Evolutionary conservation across 169 alveolate genomes (phyloP).

Genomic region (Babesia divergens): DNA sequence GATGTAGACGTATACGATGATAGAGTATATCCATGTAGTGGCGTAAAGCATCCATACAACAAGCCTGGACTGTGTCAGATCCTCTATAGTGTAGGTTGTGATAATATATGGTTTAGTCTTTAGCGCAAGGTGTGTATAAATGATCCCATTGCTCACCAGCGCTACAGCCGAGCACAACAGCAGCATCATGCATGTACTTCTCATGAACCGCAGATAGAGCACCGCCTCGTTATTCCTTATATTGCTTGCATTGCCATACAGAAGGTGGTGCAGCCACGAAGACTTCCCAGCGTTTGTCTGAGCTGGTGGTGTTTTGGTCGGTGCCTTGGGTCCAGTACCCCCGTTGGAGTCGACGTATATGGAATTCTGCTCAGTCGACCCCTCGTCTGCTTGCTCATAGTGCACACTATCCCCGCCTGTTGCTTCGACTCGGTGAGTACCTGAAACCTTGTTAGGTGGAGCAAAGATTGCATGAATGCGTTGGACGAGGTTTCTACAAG

Average conservation of each 20-base stretch:
- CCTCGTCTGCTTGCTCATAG: no score
- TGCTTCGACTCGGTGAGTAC: no score
- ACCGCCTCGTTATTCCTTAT: constrained; percentile 58
- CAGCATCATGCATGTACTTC: constrained; percentile 45
- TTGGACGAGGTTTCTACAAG: no score
- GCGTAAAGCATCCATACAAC: constrained; percentile 59
- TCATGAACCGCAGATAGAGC: constrained; percentile 54
- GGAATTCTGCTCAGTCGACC: no score
- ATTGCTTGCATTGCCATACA: constrained; percentile 2
- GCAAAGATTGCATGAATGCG: no score
- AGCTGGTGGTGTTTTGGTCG: not conserved
- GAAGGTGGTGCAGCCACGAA: constrained; percentile 50
- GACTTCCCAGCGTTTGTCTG: not conserved
- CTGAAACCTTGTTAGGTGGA: no score
- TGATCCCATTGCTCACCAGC: constrained; percentile 12
- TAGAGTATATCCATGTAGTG: constrained; percentile 58
- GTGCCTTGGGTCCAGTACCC: not conserved
- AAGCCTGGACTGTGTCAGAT: constrained; percentile 36
- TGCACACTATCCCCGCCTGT: no score
- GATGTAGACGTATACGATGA: constrained; percentile 46
- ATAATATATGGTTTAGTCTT: constrained; percentile 20
- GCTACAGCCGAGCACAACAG: constrained; percentile 36
- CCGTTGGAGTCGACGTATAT: no score
- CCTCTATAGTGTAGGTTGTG: constrained; percentile 41
- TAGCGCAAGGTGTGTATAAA: constrained; percentile 30